These are phyloP conservation scores for Skeletonema potamos DNA, from an alignment of 108 stramenopile genomes.

Conservation along the genomic window DNA sequence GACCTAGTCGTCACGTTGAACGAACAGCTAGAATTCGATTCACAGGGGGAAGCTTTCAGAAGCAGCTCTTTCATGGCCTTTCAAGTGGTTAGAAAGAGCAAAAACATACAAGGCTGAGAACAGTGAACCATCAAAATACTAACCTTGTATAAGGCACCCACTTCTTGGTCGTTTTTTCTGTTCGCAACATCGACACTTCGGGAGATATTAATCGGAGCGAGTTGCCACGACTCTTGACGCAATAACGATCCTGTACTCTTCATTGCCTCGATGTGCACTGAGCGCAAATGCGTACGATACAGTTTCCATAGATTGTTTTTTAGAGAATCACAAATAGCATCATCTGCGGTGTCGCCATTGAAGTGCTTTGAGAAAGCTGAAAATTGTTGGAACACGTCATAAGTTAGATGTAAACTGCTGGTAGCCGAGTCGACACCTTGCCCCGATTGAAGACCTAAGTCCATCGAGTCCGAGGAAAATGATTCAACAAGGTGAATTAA, in stretches of 20 bases:
- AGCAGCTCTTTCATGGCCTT: conserved; percentile 24
- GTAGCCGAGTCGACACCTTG: conserved; percentile 27
- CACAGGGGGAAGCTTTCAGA: background rate
- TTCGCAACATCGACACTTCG: background rate
- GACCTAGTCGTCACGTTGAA: conserved; percentile 10
- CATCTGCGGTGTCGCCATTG: conserved; percentile 20
- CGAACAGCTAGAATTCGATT: background rate
- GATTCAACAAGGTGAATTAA: conserved; percentile 29
- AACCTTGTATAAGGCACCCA: conserved; percentile 11
- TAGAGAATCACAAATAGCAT: conserved; percentile 15
- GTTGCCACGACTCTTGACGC: conserved; percentile 63
- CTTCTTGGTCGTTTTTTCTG: conserved; percentile 2
- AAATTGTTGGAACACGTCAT: conserved; percentile 34
- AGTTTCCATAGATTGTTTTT: conserved; percentile 34
- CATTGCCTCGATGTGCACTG: conserved; percentile 79
- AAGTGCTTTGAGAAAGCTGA: conserved; percentile 18
- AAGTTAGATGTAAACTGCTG: conserved; percentile 28
- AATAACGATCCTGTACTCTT: conserved; percentile 61
- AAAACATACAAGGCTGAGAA: background rate
- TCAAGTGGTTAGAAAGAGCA: background rate
- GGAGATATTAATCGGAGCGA: conserved; percentile 33
- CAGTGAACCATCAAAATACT: background rate
- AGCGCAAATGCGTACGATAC: conserved; percentile 54
- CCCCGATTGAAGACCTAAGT: background rate
- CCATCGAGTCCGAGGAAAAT: conserved; percentile 5